Base-by-base conservation (phyloP, 495 filamentous ascomycete genomes). In the Daldinia caldariorum region DNA sequence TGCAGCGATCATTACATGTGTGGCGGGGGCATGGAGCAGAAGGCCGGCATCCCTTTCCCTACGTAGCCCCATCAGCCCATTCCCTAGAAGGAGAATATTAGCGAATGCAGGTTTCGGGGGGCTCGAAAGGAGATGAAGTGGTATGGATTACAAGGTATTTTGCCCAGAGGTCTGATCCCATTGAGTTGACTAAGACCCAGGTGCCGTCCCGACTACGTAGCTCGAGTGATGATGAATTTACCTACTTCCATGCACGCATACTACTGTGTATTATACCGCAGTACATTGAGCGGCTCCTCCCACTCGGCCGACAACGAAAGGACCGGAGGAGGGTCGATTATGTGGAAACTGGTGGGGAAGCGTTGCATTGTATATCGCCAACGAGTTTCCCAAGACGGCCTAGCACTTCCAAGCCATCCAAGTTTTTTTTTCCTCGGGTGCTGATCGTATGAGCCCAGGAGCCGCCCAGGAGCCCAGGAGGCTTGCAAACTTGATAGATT, bases 341-440 rank as follows among this genome's bases (percentile, higher is more conserved):
- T 64, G 65, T 69, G 70, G 65, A 68, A 68, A 72, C 61, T 62
- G 29, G 70, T 72, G 70, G 70, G 50, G 70, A 72, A 61, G 22
- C 37, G 43, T 50, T 50, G 63, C 31, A 31, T 65, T 58, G 38
- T 43, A 65, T 53, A 60, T 65, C 70, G 61, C 65, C 29, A 57
- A 61, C n/a, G 47, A 66, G 43, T 66, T 72, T 68, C 70, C 70
- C 59, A 54, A 63, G 66, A 58, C 14, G 65, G 70, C n/a, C 26
- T 72, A 72, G 70, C 35, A 47, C 43, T 58, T 58, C 16, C 3
- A 43, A 53, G 43, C 35, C 65, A 50, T 72, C 69, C 69, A 67
- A 68, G 61, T 35, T 68, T 63, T 68, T 34, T 26, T 26, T n/a
- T n/a, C 16, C 35, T 72, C 64, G 60, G 64, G 54, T 72, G 64